Evolutionary conservation across 768 basidiomycete species (phyloP), one percentile per base, ranked within the genome.

Genomic region (Trametes meyenii): DNA sequence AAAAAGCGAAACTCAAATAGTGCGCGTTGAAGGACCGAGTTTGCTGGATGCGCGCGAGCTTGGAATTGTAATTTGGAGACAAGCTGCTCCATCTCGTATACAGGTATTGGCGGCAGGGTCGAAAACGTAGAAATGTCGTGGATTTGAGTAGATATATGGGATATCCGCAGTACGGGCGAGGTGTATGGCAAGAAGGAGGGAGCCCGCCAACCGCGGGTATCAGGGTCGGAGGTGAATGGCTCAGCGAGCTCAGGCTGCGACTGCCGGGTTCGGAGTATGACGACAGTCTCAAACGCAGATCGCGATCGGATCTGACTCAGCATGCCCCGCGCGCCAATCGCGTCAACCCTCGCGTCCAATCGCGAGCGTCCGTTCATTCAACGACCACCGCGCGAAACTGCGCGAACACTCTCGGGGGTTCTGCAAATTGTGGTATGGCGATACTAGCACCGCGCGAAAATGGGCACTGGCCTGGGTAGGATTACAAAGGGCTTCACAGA

Each of bases 11-110:
- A 58, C 21, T 58, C 57, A 1, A 57, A 46, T 19, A 63, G 45
- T 1, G 58, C 48, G 29, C 62, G 62, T 13, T 54, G 53, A 13
- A 63, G 52, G 13, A 55, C 58, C 4, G 40, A 16, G 21, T 50
- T 58, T 21, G 57, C 33, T 0, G 62, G 62, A 50, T 63, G 62
- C 8, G 62, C 56, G 29, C 62, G 54, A 13, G 62, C 62, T 19
- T 58, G 56, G 12, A 53, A 54, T 49, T 63, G 62, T 11, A 63
- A n/a, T 35, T 63, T 63, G 39, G 52, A 55, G 40, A 63, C 40
- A 0, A 63, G 40, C 14, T 58, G 38, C 26, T 63, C 62, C 62
- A 63, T 63, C 12, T 13, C 5, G 35, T 10, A 19, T 29, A 5
- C 14, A 5, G 48, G 29, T 50, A 19, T 36, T 5, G 23, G 21